A percentile compares a stretch with the other conserved stretches of the same genome.
Conservation (phyloP, 163 green algal genomes). For the Chlorella variabilis region DNA sequence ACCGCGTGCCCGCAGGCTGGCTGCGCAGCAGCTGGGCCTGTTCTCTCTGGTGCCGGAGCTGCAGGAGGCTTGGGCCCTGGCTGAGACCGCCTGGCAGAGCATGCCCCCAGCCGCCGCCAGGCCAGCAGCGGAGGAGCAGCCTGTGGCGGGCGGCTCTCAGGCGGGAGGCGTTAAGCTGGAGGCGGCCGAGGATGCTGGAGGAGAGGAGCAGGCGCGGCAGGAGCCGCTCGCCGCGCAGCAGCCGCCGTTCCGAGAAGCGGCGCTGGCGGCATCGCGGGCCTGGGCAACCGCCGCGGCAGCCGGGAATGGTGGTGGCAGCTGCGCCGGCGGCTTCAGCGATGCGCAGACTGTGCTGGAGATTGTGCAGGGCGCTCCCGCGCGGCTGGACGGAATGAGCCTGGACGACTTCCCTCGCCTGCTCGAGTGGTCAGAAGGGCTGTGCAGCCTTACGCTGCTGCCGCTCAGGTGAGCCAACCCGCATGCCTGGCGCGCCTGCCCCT, state of each 20-base stretch:
- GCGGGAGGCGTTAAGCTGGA: no score
- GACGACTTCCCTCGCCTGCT: constrained; percentile 40
- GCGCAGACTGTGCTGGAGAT: neutral
- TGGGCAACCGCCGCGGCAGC: neutral
- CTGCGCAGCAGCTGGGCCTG: constrained; percentile 35
- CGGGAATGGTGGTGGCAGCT: neutral
- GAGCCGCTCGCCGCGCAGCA: neutral
- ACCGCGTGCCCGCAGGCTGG: constrained; percentile 20
- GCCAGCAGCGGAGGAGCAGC: neutral
- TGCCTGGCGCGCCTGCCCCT: neutral
- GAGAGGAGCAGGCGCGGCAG: neutral
- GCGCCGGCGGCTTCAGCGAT: neutral
- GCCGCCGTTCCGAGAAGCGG: neutral
- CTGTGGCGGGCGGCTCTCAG: neutral
- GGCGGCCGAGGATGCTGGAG: neutral
- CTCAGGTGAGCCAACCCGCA: constrained; percentile 1
- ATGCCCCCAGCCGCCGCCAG: neutral
- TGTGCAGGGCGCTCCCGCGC: neutral
- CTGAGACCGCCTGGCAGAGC: constrained; percentile 19
- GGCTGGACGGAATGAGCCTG: neutral
- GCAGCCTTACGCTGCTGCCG: constrained; percentile 36
- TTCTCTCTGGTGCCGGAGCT: constrained; percentile 30
- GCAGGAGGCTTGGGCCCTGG: constrained; percentile 34
- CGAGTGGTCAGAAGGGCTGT: constrained; percentile 35
- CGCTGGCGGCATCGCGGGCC: neutral